Evolutionary conservation across 306 rosid species (phyloP).

Genomic region (Pyrus betulifolia): DNA sequence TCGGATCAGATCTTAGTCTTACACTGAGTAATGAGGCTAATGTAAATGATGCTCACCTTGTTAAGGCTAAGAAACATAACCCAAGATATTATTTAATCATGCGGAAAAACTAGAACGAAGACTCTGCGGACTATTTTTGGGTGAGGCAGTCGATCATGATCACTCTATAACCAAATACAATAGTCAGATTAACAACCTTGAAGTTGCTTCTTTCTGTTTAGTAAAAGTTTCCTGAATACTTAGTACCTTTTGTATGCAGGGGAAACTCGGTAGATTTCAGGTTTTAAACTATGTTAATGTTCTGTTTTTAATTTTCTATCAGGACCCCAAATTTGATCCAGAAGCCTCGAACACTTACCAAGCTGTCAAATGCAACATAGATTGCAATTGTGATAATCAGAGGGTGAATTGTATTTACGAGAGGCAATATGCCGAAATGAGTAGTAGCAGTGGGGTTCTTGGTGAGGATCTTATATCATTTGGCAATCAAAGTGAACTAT

Average conservation of each 20-base stretch:
- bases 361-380: conserved; percentile 63
- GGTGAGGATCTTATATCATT: conserved; percentile 80
- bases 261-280: background rate
- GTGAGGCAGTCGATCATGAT: background rate
- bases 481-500: conserved; percentile 67
- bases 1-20: background rate
- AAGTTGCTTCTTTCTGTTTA: background rate
- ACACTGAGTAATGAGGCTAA: background rate
- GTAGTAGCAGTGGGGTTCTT: conserved; percentile 82
- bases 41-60: background rate
- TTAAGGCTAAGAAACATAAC: background rate
- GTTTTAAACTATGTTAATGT: background rate
- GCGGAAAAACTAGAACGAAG: background rate
- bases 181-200: background rate
- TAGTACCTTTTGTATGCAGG: background rate
- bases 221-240: background rate
- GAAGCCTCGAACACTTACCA: conserved; percentile 64
- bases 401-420: conserved; percentile 63
- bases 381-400: conserved; percentile 63
- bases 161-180: background rate
- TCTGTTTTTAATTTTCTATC: conserved; percentile 16
- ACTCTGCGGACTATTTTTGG: background rate
- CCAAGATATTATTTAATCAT: background rate
- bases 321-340: conserved; percentile 89
- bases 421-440: conserved; percentile 94